Evolutionary conservation across 176 grass and related monocot species (phyloP), one percentile per base, ranked within the genome.

Genomic region (Rhynchospora breviuscula): DNA sequence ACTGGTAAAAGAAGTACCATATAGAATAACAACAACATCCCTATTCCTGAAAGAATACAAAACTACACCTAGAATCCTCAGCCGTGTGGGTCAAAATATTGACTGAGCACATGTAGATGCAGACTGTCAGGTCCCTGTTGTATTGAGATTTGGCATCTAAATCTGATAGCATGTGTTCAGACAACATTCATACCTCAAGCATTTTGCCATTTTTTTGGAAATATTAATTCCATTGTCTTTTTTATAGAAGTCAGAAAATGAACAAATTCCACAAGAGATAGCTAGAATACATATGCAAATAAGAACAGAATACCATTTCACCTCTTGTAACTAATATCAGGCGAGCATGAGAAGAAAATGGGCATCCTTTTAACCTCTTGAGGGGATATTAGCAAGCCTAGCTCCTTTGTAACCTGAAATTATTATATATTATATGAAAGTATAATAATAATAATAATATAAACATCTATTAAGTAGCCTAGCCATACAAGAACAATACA

Each of bases 261-360:
- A 40, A 40, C 35, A 40, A 40, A 40, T 40, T 40, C 35, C 35
- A 40, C 35, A 40, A 40, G 35, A 40, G 35, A 40, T 3, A 52
- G 26, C 26, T 29, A 29, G 35, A 40, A 1, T 40, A 40, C 4
- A 40, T 46, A 48, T 40, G 2, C 35, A 40, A 29, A 29, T 40
- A 74, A 69, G 31, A 12, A 72, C 13, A 83, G 9, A 85, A 85
- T 81, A 97, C 94, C 86, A 79, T 89, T 80, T 92, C 90, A 88
- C 81, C 87, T 97, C 89, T 70, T 90, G 88, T 97, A 97, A 80
- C 90, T 97, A 86, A 90, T 88, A 85, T 93, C 88, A 18, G 88
- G 77, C 62, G 82, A 90, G 69, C 94, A 91, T 83, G 90, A 47
- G 45, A 97, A 5, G 35, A 80, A 71, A 29, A 29, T 29, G 26